Base-by-base conservation (phyloP, 306 rosid genomes). In the Sphenostylis stenocarpa region DNA sequence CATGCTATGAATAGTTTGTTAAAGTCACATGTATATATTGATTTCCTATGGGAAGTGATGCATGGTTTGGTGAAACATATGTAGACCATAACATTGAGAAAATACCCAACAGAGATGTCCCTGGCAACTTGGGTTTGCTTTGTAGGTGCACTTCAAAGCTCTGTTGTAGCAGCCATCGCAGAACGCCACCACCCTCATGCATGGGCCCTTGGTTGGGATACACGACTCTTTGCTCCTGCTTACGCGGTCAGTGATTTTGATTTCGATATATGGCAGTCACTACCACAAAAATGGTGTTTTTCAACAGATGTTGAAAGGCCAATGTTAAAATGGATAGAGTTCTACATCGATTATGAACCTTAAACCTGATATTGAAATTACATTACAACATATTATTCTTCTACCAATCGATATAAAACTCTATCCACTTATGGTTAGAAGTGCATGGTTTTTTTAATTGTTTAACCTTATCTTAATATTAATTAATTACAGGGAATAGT, bases 71-170 rank as follows among this genome's bases (percentile, higher is more conserved):
- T 57, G 43, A 12, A 19, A 71, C 9, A 16, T 17, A 72, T 60
- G 72, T 89, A 93, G 98, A 80, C 93, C 0, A 78, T 91, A 68
- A 85, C 96, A n/a, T 39, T 93, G 79, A 88, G 83, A 79, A 89
- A 80, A 70, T 93, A 93, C 68, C 91, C 86, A 0, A 93, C 96
- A 53, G 87, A 86, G 58, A 79, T 93, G 72, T 87, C 98, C 0
- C 81, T 93, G n/a, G 82, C 98, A 2, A 67, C 91, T 1, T 83
- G 86, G 89, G 90, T 93, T 74, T 91, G 97, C 84, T 80, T 87
- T 47, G 4, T 72, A 16, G 98, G 96, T 0, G 80, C 93, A 17
- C 4, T 93, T 76, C 96, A 93, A 81, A 81, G 91, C 80, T 16
- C 80, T 9, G 86, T 76, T 0, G 79, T 93, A 16, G 89, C 98